phyloP scores from a whole-genome alignment of 2,329 filamentous ascomycete genomes.

The Tolypocladium guangdongense region DNA sequence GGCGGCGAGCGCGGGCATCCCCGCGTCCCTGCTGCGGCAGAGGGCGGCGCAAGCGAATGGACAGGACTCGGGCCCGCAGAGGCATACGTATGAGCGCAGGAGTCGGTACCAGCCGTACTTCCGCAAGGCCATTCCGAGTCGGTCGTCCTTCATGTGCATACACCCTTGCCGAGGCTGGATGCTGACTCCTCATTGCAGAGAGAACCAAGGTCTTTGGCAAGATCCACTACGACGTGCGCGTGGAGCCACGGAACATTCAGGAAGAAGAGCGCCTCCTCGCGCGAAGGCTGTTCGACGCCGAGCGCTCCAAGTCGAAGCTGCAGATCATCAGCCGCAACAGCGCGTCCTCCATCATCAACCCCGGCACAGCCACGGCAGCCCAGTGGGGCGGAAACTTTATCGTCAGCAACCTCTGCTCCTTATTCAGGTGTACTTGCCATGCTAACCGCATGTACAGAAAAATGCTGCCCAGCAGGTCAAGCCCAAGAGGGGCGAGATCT shows the following conservation, averaged over 20 bases:
- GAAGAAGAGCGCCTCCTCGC: conserved; percentile 55
- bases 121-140: conserved; percentile 65
- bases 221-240: conserved; percentile 66
- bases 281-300: conserved; percentile 41
- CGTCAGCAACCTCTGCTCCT: conserved; percentile 30
- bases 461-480: conserved; percentile 36
- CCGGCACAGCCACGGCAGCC: conserved; percentile 30
- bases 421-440: neutral
- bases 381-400: conserved; percentile 39
- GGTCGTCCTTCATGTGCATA: conserved; percentile 19
- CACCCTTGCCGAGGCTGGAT: neutral
- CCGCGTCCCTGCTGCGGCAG: conserved; percentile 40
- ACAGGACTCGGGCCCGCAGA: conserved; percentile 16
- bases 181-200: conserved; percentile 38
- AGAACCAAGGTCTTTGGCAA: conserved; percentile 66
- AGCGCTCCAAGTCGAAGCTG: conserved; percentile 37
- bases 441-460: conserved; percentile 32
- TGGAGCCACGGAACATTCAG: conserved; percentile 59
- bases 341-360: conserved; percentile 44
- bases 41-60: conserved; percentile 11
- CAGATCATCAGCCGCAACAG: conserved; percentile 38
- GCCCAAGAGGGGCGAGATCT: conserved; percentile 55
- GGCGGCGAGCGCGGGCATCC: conserved; percentile 47
- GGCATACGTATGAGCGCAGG: conserved; percentile 33
- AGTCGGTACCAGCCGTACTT: conserved; percentile 48